phyloP scores from a whole-genome alignment of 345 rosid genomes.

The Adansonia digitata region DNA sequence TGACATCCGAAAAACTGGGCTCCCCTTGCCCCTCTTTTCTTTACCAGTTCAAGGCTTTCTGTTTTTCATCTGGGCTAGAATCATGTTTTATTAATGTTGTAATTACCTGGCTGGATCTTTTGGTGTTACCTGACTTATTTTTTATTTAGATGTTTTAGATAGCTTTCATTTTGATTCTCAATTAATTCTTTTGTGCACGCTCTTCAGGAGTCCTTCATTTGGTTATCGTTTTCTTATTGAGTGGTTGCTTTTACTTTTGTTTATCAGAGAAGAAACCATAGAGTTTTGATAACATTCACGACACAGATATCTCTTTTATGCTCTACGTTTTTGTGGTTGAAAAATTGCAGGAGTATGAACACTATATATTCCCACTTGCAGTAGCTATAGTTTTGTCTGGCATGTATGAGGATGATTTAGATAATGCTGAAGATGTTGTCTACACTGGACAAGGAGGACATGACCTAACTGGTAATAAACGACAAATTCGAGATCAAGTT shows the following conservation, averaged over 20 bases:
- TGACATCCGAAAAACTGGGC: background rate
- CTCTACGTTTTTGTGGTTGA: background rate
- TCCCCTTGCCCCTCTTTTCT: background rate
- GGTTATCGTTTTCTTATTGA: background rate
- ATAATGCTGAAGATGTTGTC: conserved; percentile 80
- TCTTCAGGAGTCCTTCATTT: background rate
- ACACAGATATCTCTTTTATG: background rate
- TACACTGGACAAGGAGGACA: conserved; percentile 98
- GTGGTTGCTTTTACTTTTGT: background rate
- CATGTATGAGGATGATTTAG: conserved; percentile 92
- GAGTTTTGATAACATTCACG: background rate
- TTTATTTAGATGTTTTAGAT: background rate
- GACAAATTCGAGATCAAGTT: conserved; percentile 69
- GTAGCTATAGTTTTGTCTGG: conserved; percentile 80
- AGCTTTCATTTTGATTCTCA: background rate
- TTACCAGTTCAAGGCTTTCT: background rate
- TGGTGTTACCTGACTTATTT: background rate
- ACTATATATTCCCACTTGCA: conserved; percentile 62
- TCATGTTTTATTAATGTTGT: background rate
- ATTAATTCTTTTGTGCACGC: background rate
- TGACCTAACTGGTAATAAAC: conserved; percentile 73
- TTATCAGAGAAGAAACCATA: background rate
- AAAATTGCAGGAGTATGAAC: conserved; percentile 41
- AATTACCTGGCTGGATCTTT: background rate
- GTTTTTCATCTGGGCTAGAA: background rate